Evolutionary conservation across 768 basidiomycete species (phyloP).

Genomic region (Xerocomellus dryophilus): DNA sequence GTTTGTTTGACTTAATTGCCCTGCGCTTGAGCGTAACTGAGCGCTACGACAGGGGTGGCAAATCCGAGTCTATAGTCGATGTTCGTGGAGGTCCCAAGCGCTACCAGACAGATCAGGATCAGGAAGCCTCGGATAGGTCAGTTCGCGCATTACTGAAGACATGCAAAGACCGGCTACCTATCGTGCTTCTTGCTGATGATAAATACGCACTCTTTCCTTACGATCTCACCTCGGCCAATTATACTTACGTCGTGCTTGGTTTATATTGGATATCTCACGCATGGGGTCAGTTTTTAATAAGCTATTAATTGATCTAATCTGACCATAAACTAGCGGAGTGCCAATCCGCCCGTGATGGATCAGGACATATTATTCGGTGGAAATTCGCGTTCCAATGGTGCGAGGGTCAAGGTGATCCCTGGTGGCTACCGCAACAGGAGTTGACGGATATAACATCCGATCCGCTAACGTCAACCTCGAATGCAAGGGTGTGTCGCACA

Average conservation of each 20-base stretch:
- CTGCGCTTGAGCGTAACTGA: not conserved
- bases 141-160: slow-evolving; percentile 66
- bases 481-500: not conserved
- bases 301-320: slow-evolving; percentile 9
- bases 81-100: slow-evolving; percentile 38
- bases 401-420: slow-evolving; percentile 58
- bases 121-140: slow-evolving; percentile 64
- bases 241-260: slow-evolving; percentile 50
- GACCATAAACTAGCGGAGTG: slow-evolving; percentile 49
- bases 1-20: slow-evolving; percentile 38
- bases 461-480: not conserved
- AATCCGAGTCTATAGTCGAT: slow-evolving; percentile 53
- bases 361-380: slow-evolving; percentile 62
- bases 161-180: slow-evolving; percentile 49
- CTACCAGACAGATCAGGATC: slow-evolving; percentile 55
- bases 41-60: slow-evolving; percentile 55
- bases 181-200: slow-evolving; percentile 72
- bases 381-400: slow-evolving; percentile 89
- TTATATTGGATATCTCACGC: slow-evolving; percentile 68
- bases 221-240: slow-evolving; percentile 49
- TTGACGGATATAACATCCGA: not conserved
- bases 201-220: slow-evolving; percentile 73
- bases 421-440: slow-evolving; percentile 39
- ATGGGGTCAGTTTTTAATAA: slow-evolving; percentile 36
- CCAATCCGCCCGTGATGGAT: slow-evolving; percentile 46